A percentile compares a stretch with the other conserved stretches of the same genome.
phyloP scores from a whole-genome alignment of 148 eudicot species.

The Nepenthes gracilis region DNA sequence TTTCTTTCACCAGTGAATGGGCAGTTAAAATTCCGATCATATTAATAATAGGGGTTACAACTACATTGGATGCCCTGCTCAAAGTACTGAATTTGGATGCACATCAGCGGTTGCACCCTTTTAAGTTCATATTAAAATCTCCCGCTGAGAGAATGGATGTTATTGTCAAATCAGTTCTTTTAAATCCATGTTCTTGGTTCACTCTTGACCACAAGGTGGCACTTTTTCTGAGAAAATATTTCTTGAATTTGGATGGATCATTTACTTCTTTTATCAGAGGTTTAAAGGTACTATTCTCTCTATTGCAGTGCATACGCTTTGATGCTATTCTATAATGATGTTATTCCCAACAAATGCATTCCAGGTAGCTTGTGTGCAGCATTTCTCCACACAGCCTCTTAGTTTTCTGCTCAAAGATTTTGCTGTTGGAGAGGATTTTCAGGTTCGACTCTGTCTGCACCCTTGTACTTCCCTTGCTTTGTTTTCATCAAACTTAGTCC shows the following conservation, averaged over 20 bases:
- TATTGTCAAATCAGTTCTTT: conserved; percentile 60
- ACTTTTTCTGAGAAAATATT: conserved; percentile 68
- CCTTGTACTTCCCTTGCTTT: conserved; percentile 2
- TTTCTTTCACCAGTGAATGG: conserved; percentile 72
- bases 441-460: conserved; percentile 31
- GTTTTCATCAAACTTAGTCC: not conserved
- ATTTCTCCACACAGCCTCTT: conserved; percentile 52
- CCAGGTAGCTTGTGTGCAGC: conserved; percentile 73
- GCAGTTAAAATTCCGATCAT: conserved; percentile 66
- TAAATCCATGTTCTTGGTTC: conserved; percentile 52
- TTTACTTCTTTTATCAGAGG: conserved; percentile 69
- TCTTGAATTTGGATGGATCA: conserved; percentile 78
- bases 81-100: conserved; percentile 50
- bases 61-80: conserved; percentile 59
- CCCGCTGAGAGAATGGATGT: conserved; percentile 84
- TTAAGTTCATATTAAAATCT: conserved; percentile 53
- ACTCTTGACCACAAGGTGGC: conserved; percentile 66
- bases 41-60: conserved; percentile 76
- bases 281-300: conserved; percentile 44
- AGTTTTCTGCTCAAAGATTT: conserved; percentile 41
- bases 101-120: conserved; percentile 32
- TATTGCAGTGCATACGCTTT: conserved; percentile 1
- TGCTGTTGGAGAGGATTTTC: conserved; percentile 27
- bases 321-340: conserved; percentile 1
- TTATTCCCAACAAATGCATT: conserved; percentile 6